Evolutionary conservation across 306 rosid species (phyloP), one percentile per base, ranked within the genome.

Genomic region (Crotalaria pallida): DNA sequence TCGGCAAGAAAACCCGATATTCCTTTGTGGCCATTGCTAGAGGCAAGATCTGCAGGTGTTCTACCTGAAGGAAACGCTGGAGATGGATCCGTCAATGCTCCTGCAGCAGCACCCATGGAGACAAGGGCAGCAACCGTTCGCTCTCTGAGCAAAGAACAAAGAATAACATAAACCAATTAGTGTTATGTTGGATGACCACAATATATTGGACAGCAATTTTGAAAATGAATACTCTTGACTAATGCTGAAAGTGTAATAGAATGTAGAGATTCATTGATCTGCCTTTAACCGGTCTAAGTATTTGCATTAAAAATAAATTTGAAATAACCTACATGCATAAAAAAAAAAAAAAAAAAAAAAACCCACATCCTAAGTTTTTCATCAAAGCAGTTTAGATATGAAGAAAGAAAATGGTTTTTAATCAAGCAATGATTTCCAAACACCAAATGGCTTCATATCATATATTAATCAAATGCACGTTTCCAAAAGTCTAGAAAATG

Each of bases 1-100:
- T 92, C 97, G 0, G 87, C 96, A 58, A 92, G 91, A 78, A 88
- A 89, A 67, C 97, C 97, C 22, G 97, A 82, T 63, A 92, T 87
- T 71, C 97, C 97, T 85, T 92, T 92, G 74, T 92, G 92, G 29
- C 92, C 87, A 0, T 74, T 81, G 50, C 55, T 69, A 73, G 96
- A 87, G 40, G 97, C 97, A 71, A 92, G 84, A 67, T 87, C 96
- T 17, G 97, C 88, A 18, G 97, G 81, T 67, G 87, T 60, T 82
- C 73, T 81, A 58, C 94, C 94, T 24, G 47, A 68, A 50, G 85
- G 88, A 80, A 63, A 68, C 69, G 69, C 88, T 27, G 94, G 92
- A 71, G 86, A 77, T 58, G 97, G 97, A 81, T 92, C 97, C 21
- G 97, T 81, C 76, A 73, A n/a, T 51, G 82, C 86, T 69, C 90